phyloP scores from a whole-genome alignment of 129 eudicot genomes.

The Flaveria bidentis region DNA sequence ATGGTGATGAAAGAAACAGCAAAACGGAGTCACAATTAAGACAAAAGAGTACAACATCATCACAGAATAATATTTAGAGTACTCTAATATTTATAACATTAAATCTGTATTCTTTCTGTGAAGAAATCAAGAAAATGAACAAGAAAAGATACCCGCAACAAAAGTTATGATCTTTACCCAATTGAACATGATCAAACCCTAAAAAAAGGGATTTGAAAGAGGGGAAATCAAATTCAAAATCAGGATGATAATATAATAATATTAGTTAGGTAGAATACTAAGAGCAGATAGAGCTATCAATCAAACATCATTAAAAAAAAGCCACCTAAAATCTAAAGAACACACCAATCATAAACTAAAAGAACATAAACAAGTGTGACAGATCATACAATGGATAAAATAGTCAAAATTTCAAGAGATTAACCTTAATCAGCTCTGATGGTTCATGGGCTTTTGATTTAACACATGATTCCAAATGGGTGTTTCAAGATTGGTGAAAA shows the following conservation, averaged over 20 bases:
- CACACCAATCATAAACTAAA: conserved; percentile 23
- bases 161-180: conserved; percentile 18
- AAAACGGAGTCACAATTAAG: conserved; percentile 32
- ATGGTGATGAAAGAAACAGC: conserved; percentile 35
- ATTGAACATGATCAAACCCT: conserved; percentile 37
- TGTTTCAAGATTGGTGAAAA: conserved; percentile 40
- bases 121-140: conserved; percentile 40
- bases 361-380: conserved; percentile 36
- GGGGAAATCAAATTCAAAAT: conserved; percentile 27
- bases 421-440: conserved; percentile 40
- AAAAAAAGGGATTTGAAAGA: conserved; percentile 20
- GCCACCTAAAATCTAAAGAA: conserved; percentile 37
- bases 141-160: conserved; percentile 32
- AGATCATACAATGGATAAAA: neutral
- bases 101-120: conserved; percentile 25
- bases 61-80: neutral
- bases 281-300: conserved; percentile 43
- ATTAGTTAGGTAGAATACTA: conserved; percentile 33
- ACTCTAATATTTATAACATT: neutral
- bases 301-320: conserved; percentile 44
- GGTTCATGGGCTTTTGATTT: conserved; percentile 16
- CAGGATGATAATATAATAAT: conserved; percentile 34
- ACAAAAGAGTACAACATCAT: conserved; percentile 25
- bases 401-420: conserved; percentile 14
- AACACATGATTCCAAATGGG: conserved; percentile 41